Evolutionary conservation across 2,329 filamentous ascomycete genomes (phyloP).

Genomic region (Xylaria sp.): DNA sequence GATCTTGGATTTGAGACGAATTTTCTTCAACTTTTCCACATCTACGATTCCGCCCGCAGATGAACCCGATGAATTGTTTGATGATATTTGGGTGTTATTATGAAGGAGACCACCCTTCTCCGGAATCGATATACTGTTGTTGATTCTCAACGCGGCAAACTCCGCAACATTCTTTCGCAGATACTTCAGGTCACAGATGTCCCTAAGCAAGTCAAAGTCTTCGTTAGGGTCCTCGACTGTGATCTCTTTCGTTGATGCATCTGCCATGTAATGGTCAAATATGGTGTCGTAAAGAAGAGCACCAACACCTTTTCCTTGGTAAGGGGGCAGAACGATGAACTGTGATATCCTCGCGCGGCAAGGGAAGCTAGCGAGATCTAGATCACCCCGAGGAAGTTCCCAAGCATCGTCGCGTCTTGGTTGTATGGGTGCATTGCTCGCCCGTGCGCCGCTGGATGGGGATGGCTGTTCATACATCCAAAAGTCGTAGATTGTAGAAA

Average conservation of each 20-base stretch:
- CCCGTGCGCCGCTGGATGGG: conserved; percentile 54
- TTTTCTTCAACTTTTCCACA: conserved; percentile 61
- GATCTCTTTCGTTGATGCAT: conserved; percentile 79
- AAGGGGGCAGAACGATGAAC: conserved; percentile 89
- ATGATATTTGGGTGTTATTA: conserved; percentile 47
- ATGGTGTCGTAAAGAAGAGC: conserved; percentile 83
- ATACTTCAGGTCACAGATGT: conserved; percentile 76
- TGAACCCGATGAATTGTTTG: conserved; percentile 28
- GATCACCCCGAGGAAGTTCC: conserved; percentile 58
- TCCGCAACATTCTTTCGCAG: conserved; percentile 67
- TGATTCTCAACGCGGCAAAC: conserved; percentile 67
- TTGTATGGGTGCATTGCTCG: conserved; percentile 42
- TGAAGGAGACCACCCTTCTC: conserved; percentile 55
- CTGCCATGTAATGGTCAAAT: conserved; percentile 74
- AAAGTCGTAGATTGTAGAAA: conserved; percentile 89
- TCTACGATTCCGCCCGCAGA: conserved; percentile 66
- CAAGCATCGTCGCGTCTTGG: conserved; percentile 50
- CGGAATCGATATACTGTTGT: conserved; percentile 62
- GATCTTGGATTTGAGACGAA: conserved; percentile 76
- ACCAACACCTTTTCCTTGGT: conserved; percentile 84
- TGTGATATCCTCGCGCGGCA: conserved; percentile 89
- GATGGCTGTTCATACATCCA: conserved; percentile 70
- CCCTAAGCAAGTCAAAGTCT: conserved; percentile 82
- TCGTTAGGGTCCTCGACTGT: conserved; percentile 96
- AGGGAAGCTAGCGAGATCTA: conserved; percentile 70